Percentiles rank a stretch among this genome's conserved stretches.
These are phyloP conservation scores for Cyberlindnera suaveolens DNA, from an alignment of 805 yeast species.

Conservation along the genomic window DNA sequence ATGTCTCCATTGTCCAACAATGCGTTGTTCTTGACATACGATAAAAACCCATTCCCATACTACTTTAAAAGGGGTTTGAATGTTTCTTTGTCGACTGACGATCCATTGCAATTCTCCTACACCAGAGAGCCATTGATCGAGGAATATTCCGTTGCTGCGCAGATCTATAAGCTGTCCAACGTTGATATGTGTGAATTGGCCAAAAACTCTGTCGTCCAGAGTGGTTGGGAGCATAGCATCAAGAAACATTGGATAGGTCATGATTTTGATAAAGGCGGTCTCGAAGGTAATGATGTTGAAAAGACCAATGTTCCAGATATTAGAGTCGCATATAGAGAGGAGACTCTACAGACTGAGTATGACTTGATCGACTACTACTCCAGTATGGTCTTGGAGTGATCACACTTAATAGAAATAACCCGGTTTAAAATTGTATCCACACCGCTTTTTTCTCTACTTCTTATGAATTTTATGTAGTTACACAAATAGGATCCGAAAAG, in stretches of 20 bases:
- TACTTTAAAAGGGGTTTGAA: slow-evolving; percentile 92
- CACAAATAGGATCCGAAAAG: not conserved
- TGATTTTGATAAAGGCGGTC: slow-evolving; percentile 49
- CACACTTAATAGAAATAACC: no score
- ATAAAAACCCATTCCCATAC: slow-evolving; percentile 89
- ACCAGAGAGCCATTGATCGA: slow-evolving; percentile 97
- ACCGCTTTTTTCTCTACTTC: not conserved
- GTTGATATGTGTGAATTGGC: slow-evolving; percentile 99
- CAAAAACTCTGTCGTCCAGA: slow-evolving; percentile 82
- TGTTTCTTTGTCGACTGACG: slow-evolving; percentile 93
- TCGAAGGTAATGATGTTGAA: slow-evolving; percentile 82
- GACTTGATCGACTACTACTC: slow-evolving; percentile 62
- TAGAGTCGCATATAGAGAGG: slow-evolving; percentile 77
- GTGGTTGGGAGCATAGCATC: slow-evolving; percentile 86
- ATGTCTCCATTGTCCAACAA: slow-evolving; percentile 98
- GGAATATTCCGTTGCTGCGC: slow-evolving; percentile 97
- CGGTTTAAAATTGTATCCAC: no score
- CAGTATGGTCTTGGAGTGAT: not conserved
- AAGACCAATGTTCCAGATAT: slow-evolving; percentile 94
- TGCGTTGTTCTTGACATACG: slow-evolving; percentile 92
- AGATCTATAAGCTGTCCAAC: slow-evolving; percentile 86
- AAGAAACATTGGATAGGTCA: slow-evolving; percentile 93
- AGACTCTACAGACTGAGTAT: slow-evolving; percentile 66
- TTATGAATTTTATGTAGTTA: not conserved
- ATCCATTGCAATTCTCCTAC: slow-evolving; percentile 94